Base-by-base conservation (phyloP, 768 basidiomycete genomes). In the Leccinum aurantiacum region DNA sequence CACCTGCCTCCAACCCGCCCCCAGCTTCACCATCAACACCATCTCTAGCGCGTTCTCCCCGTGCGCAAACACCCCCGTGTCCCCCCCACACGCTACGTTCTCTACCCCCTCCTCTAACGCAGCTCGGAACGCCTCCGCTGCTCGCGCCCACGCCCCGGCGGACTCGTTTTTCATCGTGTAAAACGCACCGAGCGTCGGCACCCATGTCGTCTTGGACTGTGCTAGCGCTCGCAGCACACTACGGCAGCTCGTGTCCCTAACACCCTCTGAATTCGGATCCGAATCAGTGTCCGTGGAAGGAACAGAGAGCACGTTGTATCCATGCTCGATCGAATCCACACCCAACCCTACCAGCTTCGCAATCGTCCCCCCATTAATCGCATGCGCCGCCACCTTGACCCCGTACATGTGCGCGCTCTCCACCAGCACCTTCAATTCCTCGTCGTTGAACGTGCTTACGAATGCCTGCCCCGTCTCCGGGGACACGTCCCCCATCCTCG, bases 31-130 rank as follows among this genome's bases (percentile, higher is more conserved):
- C 88, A 88, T 87, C 29, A 86, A 69, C 63, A 79, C 74, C 77
- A 88, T 74, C 76, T 88, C 87, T 46, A 82, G 70, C 31, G 82
- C 78, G 65, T 88, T 88, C 62, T 78, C 73, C 1, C 85, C 86
- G 66, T 87, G 87, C 17, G 80, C 64, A 69, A 88, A 88, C 2
- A 80, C 79, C 11, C 86, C 87, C 2, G 86, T 88, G 69, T 88
- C 85, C 2, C 86, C 85, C 8, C 86, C 86, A 66, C 82, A 83
- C 6, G 84, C 84, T 54, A 88, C 77, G 56, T 78, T 77, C 11
- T 80, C 77, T 62, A 80, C 72, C 0, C 76, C 78, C 3, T 70
- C 65, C 47, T 71, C 71, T 6, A 87, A 65, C 11, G 80, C 84
- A 6, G 71, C 69, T 55, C 71, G 64, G 74, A 89, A 88, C 4